Evolutionary conservation across 768 basidiomycete species (phyloP).

Genomic region (Tylopilus vinaceipallidus): DNA sequence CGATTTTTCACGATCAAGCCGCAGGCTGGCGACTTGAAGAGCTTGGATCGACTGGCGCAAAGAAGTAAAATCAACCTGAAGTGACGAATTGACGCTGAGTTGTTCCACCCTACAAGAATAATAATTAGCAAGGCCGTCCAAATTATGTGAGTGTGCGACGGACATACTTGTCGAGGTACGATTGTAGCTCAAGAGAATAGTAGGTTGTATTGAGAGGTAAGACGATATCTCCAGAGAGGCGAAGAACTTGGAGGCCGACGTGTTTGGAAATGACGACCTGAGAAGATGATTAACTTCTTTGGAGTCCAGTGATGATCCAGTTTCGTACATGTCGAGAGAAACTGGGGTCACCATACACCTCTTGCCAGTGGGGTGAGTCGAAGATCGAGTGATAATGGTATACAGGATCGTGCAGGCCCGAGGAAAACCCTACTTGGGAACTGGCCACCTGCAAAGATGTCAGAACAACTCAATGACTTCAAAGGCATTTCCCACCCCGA

Average conservation of each 20-base stretch:
- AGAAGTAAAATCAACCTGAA: slow-evolving; percentile 50
- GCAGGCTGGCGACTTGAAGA: slow-evolving; percentile 50
- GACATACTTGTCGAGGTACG: slow-evolving; percentile 59
- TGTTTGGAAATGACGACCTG: slow-evolving; percentile 68
- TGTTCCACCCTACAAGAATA: slow-evolving; percentile 28
- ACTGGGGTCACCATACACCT: slow-evolving; percentile 71
- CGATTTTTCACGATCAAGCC: slow-evolving; percentile 58
- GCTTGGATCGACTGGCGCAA: slow-evolving; percentile 46
- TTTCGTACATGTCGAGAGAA: slow-evolving; percentile 67
- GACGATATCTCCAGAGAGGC: slow-evolving; percentile 60
- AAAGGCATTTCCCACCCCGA: slow-evolving; percentile 47
- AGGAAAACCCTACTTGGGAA: slow-evolving; percentile 30
- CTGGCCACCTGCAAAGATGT: slow-evolving; percentile 32
- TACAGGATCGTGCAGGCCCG: slow-evolving; percentile 49
- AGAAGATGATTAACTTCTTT: background rate
- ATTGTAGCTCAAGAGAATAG: slow-evolving; percentile 63
- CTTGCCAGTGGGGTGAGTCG: slow-evolving; percentile 71
- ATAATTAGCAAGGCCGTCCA: slow-evolving; percentile 24
- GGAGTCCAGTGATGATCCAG: background rate
- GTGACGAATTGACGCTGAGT: slow-evolving; percentile 20
- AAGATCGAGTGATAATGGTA: slow-evolving; percentile 81
- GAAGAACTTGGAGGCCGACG: slow-evolving; percentile 61
- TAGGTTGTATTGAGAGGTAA: slow-evolving; percentile 78
- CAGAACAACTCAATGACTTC: background rate
- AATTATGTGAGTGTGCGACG: background rate